Base-by-base conservation (phyloP, 192 early-diverging fungal genomes). In the Funneliformis mosseae region DNA sequence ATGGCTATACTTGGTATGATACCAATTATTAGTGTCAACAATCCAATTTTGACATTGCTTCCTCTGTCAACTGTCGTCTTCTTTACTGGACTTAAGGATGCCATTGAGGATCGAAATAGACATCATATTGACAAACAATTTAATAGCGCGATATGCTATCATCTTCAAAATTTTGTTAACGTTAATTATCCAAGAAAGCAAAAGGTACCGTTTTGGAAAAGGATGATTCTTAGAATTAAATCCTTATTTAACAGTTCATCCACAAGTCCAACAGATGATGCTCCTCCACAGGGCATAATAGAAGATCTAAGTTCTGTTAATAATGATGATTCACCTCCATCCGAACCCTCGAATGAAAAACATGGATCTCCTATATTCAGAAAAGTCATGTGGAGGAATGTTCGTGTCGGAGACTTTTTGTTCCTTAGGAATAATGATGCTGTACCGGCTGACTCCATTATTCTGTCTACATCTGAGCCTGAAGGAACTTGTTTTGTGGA, bases 341-440 rank as follows among this genome's bases (percentile, higher is more conserved):
- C 5, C 4, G 43, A 70, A 46, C 42, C 77, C 8, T 42, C 42
- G n/a, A 80, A 68, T 18, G 72, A 74, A 16, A 45, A 81, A 46
- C 77, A 2, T 59, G 71, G 82, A 7, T 81, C 82, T 16, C 86
- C 88, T 4, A 66, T 77, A 67, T 91, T 89, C 38, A 86, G 81
- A 75, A 83, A 89, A 38, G 86, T 86, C 59, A 87, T 87, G 42
- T 95, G 94, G 93, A 83, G 88, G 71, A 87, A 93, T 78, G 83
- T 95, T 39, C 89, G 90, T 7, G 94, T 96, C 0, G 97, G 97
- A 21, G 97, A 99, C 83, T 92, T 97, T 86, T 87, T 97, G 28
- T 88, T 92, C 55, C 89, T 97, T 64, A 85, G 88, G 48, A 96
- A 96, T 78, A 91, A 94, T 79, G 94, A 97, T 77, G 87, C 89